Evolutionary conservation across 2,329 filamentous ascomycete species (phyloP), one percentile per base, ranked within the genome.

Genomic region (Calonectria henricotiae): DNA sequence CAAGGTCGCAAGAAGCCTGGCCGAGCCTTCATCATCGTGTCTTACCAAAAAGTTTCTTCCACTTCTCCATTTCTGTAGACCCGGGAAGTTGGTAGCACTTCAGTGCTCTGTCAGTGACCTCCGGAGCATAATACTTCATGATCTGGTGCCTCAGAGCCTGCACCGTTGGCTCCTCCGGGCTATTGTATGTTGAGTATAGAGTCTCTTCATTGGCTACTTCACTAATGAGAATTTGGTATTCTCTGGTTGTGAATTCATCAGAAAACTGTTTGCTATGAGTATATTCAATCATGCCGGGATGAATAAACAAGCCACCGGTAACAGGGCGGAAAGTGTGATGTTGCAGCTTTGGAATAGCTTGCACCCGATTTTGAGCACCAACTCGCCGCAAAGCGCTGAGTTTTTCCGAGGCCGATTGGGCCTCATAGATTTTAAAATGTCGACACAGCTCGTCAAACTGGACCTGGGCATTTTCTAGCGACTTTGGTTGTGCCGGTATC

Each of bases 301-400:
- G 79, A 20, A 86, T 79, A 67, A 86, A 86, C 1, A 81, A 37
- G 8, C 79, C 79, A 55, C 86, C 83, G 0, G 84, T 86, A 6
- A 85, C 79, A 1, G 84, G 82, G 2, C 85, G 82, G 77, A 86
- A 86, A 0, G 84, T 86, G 70, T 86, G 84, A 54, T 84, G 79
- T 65, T 85, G 80, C 35, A 86, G 74, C 9, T 82, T 73, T n/a
- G 78, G 75, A 17, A 85, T 79, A 0, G 80, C 79, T 3, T 71
- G 70, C 2, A 83, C 73, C 2, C 86, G 75, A 17, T 83, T 79
- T 1, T 74, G 64, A 2, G 77, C 72, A 5, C 73, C 75, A 4
- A 84, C 72, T 5, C 75, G 62, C 9, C 83, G 79, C 5, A 86
- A 73, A 2, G 68, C 51, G 0, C 74, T 71, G 4, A 86, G 58